Conservation (phyloP, 768 basidiomycete species). For the Pisolithus albus region DNA sequence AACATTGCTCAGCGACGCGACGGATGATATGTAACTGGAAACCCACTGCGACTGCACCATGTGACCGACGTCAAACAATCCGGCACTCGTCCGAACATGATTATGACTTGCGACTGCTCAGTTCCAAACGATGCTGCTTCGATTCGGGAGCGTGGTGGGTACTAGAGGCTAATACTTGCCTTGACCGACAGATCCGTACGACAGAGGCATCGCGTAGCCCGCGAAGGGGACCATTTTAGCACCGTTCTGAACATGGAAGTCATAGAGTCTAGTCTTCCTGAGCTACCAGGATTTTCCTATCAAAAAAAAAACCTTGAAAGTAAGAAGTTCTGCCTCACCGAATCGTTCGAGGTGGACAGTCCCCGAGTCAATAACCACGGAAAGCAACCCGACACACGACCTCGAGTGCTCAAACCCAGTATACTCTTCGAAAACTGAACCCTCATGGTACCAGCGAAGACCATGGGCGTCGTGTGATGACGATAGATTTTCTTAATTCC, state of each 20-base stretch:
- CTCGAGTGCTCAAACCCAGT: no score
- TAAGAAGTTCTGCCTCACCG: slow-evolving; percentile 7
- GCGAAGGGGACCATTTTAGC: slow-evolving; percentile 98
- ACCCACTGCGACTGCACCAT: not conserved
- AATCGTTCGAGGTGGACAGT: slow-evolving; percentile 16
- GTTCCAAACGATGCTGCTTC: not conserved
- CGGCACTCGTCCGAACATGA: slow-evolving; percentile 74
- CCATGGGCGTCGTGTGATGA: no score
- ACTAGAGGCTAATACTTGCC: slow-evolving; percentile 34
- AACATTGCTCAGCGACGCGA: not conserved
- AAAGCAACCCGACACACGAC: not conserved
- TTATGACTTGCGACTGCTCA: slow-evolving; percentile 78
- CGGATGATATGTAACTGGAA: not conserved
- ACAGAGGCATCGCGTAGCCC: slow-evolving; percentile 90
- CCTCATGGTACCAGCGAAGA: no score
- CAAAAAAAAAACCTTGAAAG: not conserved
- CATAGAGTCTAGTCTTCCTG: slow-evolving; percentile 71
- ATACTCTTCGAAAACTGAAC: no score
- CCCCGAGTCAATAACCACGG: slow-evolving; percentile 4
- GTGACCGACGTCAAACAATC: slow-evolving; percentile 95
- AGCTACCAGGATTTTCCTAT: slow-evolving; percentile 27
- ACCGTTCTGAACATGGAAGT: slow-evolving; percentile 76
- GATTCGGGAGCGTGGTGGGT: no score
- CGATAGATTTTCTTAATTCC: no score
- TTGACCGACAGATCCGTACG: slow-evolving; percentile 78